phyloP scores from a whole-genome alignment of 768 basidiomycete genomes.

The Phaffia tasmanica region DNA sequence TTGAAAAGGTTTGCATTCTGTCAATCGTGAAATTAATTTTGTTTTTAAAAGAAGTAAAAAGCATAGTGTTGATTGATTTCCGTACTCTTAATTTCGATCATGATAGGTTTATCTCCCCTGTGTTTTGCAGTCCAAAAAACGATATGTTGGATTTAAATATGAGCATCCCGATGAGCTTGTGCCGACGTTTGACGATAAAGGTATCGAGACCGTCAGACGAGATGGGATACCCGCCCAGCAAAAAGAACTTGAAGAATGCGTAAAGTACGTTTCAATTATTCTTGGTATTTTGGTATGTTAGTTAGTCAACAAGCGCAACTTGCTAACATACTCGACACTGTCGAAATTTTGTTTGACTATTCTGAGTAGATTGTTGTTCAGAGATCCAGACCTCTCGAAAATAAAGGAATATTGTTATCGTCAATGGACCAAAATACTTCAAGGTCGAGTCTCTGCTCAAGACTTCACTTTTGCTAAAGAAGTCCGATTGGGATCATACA shows the following conservation, averaged over 20 bases:
- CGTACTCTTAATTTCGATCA: neutral
- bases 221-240: constrained; percentile 83
- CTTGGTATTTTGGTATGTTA: too few relatives aligned
- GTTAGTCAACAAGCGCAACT: neutral
- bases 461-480: constrained; percentile 94
- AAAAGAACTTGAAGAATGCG: constrained; percentile 79
- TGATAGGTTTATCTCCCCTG: constrained; percentile 82
- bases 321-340: neutral
- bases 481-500: constrained; percentile 85
- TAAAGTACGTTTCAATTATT: constrained; percentile 53
- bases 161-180: constrained; percentile 67
- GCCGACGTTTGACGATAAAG: constrained; percentile 87
- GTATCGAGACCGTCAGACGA: constrained; percentile 89
- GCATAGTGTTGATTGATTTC: neutral
- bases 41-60: neutral
- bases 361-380: constrained; percentile 67
- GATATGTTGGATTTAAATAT: constrained; percentile 95
- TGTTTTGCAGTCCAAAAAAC: constrained; percentile 93
- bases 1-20: constrained; percentile 65
- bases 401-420: constrained; percentile 78
- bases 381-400: constrained; percentile 73
- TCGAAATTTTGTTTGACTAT: neutral
- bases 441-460: constrained; percentile 68
- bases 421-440: constrained; percentile 73
- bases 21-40: neutral